These are phyloP conservation scores for Podospora pseudopauciseta DNA, from an alignment of 495 filamentous ascomycete genomes.

Conservation along the genomic window DNA sequence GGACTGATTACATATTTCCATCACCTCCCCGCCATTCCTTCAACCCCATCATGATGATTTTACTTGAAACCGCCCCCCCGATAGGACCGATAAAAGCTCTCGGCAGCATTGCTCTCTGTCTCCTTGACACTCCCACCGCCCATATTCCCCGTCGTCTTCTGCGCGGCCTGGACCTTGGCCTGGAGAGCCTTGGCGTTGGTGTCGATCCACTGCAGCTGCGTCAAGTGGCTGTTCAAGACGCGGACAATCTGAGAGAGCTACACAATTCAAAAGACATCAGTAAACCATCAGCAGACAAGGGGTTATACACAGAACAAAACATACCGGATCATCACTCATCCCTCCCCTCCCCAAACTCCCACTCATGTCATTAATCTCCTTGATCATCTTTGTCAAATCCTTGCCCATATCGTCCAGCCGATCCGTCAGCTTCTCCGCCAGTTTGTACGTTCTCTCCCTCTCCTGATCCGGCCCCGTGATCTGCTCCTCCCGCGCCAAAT, in stretches of 20 bases:
- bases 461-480: constrained; percentile 88
- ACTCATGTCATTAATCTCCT: constrained; percentile 89
- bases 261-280: neutral
- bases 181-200: constrained; percentile 74
- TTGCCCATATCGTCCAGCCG: constrained; percentile 85
- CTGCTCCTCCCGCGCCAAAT: constrained; percentile 47
- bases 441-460: constrained; percentile 86
- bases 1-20: neutral
- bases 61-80: constrained; percentile 49
- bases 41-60: neutral
- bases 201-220: constrained; percentile 87
- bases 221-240: constrained; percentile 87
- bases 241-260: constrained; percentile 90
- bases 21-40: neutral
- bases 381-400: constrained; percentile 90
- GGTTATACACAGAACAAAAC: constrained; percentile 34
- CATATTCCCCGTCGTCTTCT: constrained; percentile 67
- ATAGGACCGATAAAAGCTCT: constrained; percentile 80
- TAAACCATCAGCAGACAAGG: too few species aligned
- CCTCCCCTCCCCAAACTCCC: constrained; percentile 78
- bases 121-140: constrained; percentile 54
- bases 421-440: constrained; percentile 86
- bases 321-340: constrained; percentile 87
- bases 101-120: constrained; percentile 60
- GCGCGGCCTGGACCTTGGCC: constrained; percentile 70